phyloP scores from a whole-genome alignment of 495 filamentous ascomycete species.

The Penicillium coffeae region DNA sequence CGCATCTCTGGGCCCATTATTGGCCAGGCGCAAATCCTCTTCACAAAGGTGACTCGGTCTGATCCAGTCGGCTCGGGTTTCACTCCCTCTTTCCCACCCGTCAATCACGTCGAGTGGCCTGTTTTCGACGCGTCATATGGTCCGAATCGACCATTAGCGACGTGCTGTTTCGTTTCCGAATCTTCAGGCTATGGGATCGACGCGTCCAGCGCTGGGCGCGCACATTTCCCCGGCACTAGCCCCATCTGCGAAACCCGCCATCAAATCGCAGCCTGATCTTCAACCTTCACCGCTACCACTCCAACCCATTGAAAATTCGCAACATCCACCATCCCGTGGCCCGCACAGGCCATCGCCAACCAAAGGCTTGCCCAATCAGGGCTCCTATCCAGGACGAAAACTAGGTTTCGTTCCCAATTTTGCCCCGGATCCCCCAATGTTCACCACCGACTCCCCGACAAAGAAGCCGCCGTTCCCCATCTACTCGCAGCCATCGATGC shows the following conservation, averaged over 20 bases:
- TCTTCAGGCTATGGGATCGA: conserved; percentile 53
- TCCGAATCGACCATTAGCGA: conserved; percentile 14
- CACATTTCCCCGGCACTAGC: conserved; percentile 62
- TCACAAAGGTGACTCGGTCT: conserved; percentile 14
- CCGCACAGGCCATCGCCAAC: conserved; percentile 57
- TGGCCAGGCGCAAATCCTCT: conserved; percentile 18
- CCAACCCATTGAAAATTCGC: conserved; percentile 28
- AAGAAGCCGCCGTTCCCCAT: conserved; percentile 65
- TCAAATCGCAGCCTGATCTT: conserved; percentile 42
- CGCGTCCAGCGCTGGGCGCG: conserved; percentile 58
- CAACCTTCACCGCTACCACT: conserved; percentile 47
- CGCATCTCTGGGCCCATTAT: conserved; percentile 9
- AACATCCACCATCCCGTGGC: conserved; percentile 51
- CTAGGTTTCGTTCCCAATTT: conserved; percentile 61
- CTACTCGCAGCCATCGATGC: conserved; percentile 41
- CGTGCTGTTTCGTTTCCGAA: conserved; percentile 2
- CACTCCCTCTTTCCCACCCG: background rate
- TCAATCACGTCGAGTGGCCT: background rate
- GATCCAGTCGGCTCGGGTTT: conserved; percentile 5
- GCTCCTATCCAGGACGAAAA: conserved; percentile 31
- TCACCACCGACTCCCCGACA: conserved; percentile 78
- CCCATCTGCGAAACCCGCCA: conserved; percentile 47
- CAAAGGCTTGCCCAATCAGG: conserved; percentile 43
- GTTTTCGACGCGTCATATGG: conserved; percentile 26
- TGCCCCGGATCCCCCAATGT: conserved; percentile 59